Conservation (phyloP, 2,329 filamentous ascomycete species). For the Sarocladiaceae sp. region DNA sequence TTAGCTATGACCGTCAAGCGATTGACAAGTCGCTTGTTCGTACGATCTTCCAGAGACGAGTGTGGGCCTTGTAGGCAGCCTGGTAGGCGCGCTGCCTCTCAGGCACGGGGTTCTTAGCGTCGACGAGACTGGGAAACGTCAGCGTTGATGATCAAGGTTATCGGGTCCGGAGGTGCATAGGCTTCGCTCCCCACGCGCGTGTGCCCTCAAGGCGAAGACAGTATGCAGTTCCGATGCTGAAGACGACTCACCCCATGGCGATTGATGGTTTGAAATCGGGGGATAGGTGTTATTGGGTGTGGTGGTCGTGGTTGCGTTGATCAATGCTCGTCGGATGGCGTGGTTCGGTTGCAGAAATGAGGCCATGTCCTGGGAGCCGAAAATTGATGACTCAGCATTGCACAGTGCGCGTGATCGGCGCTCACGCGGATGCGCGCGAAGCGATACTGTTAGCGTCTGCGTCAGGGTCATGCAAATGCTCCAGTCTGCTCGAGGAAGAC, state of each 20-base stretch:
- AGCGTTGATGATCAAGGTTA: neutral
- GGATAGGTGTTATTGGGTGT: conserved; percentile 16
- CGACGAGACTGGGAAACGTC: conserved; percentile 43
- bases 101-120: conserved; percentile 72
- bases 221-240: neutral
- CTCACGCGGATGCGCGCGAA: conserved; percentile 10
- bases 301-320: conserved; percentile 21
- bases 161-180: neutral
- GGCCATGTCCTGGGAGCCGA: conserved; percentile 28
- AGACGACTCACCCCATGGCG: conserved; percentile 35
- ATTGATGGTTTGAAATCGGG: conserved; percentile 12
- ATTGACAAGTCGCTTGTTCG: conserved; percentile 22
- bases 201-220: neutral
- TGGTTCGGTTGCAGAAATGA: conserved; percentile 24
- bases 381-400: conserved; percentile 29
- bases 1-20: neutral
- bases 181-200: neutral
- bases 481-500: no score
- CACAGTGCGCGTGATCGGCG: neutral
- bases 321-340: conserved; percentile 3
- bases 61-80: conserved; percentile 60
- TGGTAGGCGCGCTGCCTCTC: conserved; percentile 71
- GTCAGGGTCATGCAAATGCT: no score
- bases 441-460: no score
- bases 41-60: conserved; percentile 75